Percentiles rank a stretch among this genome's conserved stretches.
These are phyloP conservation scores for Backusella tarrabulga DNA, from an alignment of 192 early-diverging fungal species.

Conservation along the genomic window DNA sequence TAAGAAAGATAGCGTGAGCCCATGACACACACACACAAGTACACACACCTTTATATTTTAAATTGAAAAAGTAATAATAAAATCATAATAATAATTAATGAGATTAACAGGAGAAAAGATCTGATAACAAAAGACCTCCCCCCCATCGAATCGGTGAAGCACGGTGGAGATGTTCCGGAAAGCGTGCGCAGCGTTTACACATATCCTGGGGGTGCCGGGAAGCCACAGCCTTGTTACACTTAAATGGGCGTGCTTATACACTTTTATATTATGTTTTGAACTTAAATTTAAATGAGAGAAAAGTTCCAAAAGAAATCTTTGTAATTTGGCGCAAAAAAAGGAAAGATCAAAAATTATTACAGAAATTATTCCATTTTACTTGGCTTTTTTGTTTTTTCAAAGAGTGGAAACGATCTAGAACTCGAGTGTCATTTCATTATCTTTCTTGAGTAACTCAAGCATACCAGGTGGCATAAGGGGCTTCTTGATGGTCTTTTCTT, in stretches of 20 bases:
- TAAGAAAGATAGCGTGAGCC: background rate
- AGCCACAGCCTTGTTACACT: background rate
- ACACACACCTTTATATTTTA: background rate
- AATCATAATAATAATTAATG: background rate
- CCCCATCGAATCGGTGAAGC: background rate
- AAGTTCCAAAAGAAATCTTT: background rate
- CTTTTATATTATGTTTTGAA: background rate
- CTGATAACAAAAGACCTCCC: background rate
- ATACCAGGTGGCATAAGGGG: slow-evolving; percentile 72
- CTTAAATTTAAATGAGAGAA: background rate
- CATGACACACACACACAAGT: background rate
- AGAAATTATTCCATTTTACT: background rate
- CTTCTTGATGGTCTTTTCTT: slow-evolving; percentile 45
- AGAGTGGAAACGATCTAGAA: background rate
- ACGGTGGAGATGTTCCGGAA: background rate
- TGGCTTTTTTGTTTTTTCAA: slow-evolving; percentile 5
- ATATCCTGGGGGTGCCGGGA: background rate
- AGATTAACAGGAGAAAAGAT: background rate
- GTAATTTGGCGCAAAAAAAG: background rate
- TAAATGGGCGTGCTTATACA: background rate
- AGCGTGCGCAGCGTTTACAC: background rate
- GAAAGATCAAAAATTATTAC: background rate
- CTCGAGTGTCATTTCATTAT: slow-evolving; percentile 61
- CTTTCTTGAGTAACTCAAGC: slow-evolving; percentile 68
- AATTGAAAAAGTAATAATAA: background rate